Evolutionary conservation across 441 rosid genomes (phyloP), one percentile per base, ranked within the genome.

Genomic region (Populus hybrid): DNA sequence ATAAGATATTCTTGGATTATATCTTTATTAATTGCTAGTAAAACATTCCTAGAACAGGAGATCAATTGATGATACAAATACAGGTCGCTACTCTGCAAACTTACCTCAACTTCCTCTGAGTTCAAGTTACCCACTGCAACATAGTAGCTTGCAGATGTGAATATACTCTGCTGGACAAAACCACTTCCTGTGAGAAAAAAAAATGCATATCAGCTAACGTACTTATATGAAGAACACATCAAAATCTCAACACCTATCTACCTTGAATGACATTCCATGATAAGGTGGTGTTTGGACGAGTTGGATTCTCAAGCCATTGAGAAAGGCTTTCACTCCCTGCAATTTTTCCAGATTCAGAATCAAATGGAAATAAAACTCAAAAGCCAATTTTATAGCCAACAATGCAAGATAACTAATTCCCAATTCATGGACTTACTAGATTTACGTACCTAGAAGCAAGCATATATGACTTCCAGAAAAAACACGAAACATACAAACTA

Each of bases 241-340:
- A 7, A 69, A 34, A 76, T 67, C 61, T 71, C 77, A 71, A 71
- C 36, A 63, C 50, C 67, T 20, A 75, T 64, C 91, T 88, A 90
- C 98, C 98, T 61, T 87, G 86, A 81, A 96, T 81, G 74, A 89
- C 76, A 79, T 90, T 93, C 99, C 99, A 96, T n/a, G 98, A 93
- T 77, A 94, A 80, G 42, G 99, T 90, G 59, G 90, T 87, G 84
- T 94, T 93, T 38, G 98, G 94, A 88, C 90, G 89, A 69, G 96
- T 86, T 77, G 97, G 97, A 80, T 96, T 89, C 76, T 89, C 88
- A 35, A 88, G 90, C 99, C 99, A 96, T 76, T 87, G 89, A 71
- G 89, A 73, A 82, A 96, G 90, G 79, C 94, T 94, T 73, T 93
- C 98, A 72, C 40, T 86, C 77, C 99, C 99, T 96, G 88, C 80